Conservation (phyloP, 805 yeast species). For the Kurtzmaniella cleridarum region DNA sequence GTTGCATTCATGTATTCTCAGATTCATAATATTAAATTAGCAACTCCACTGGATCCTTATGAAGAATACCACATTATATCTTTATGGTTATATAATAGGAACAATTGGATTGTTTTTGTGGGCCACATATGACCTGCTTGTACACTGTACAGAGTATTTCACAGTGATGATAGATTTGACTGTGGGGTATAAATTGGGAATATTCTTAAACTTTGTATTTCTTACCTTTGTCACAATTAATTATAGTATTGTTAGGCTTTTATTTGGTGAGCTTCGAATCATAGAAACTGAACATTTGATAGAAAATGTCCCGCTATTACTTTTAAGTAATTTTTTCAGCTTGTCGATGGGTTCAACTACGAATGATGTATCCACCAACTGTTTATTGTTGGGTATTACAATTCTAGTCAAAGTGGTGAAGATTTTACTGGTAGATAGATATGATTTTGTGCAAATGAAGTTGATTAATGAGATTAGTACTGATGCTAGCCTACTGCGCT, state of each 20-base stretch:
- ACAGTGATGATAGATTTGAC: conserved; percentile 24
- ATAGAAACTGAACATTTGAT: conserved; percentile 66
- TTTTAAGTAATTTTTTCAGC: conserved; percentile 51
- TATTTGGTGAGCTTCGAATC: conserved; percentile 72
- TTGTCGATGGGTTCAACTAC: conserved; percentile 51
- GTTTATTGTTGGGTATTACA: conserved; percentile 28
- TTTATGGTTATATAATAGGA: conserved; percentile 14
- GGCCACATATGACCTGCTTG: conserved; percentile 18
- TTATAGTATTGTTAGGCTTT: conserved; percentile 43
- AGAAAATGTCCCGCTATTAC: conserved; percentile 30
- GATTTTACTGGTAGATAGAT: conserved; percentile 59
- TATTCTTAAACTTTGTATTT: conserved; percentile 21
- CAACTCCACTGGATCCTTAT: background rate
- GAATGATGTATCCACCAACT: conserved; percentile 51
- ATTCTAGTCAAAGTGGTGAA: conserved; percentile 60
- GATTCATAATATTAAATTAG: background rate
- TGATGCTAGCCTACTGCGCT: conserved; percentile 8
- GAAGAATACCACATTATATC: conserved; percentile 7
- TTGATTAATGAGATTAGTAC: conserved; percentile 20
- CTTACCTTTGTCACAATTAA: conserved; percentile 15
- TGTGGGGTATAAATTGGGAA: conserved; percentile 23
- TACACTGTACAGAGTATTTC: conserved; percentile 15
- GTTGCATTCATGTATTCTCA: background rate
- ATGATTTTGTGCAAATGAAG: conserved; percentile 32
- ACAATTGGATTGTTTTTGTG: conserved; percentile 15